A percentile compares a stretch with the other conserved stretches of the same genome.
Conservation (phyloP, 441 rosid genomes). For the California macrophylla region DNA sequence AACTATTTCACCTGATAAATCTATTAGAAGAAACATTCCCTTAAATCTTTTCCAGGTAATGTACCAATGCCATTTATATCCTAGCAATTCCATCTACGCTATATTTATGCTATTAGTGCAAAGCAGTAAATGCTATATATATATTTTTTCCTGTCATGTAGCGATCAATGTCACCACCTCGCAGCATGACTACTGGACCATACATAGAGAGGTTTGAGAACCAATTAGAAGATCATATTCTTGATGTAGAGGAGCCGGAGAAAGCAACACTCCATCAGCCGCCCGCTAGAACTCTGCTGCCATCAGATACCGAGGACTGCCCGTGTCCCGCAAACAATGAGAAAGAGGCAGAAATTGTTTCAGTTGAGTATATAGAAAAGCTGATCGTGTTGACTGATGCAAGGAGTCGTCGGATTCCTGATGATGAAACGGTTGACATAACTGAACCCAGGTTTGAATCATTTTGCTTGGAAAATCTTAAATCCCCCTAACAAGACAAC, state of each 20-base stretch:
- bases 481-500: constrained; percentile 29
- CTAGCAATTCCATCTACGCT: not conserved
- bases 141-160: constrained; percentile 16
- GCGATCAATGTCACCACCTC: constrained; percentile 31
- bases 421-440: constrained; percentile 73
- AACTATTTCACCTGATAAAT: constrained; percentile 57
- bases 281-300: constrained; percentile 18
- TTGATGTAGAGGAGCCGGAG: constrained; percentile 22
- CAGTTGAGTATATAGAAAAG: constrained; percentile 32
- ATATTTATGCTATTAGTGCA: not conserved
- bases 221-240: constrained; percentile 19
- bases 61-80: not conserved
- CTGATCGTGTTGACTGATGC: constrained; percentile 35
- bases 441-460: constrained; percentile 83
- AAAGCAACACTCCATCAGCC: constrained; percentile 10
- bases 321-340: not conserved
- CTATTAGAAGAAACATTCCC: constrained; percentile 55
- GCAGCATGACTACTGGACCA: constrained; percentile 20
- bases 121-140: not conserved
- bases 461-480: constrained; percentile 42
- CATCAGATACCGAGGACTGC: constrained; percentile 14
- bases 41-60: constrained; percentile 52
- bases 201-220: constrained; percentile 15
- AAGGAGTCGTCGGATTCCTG: constrained; percentile 35
- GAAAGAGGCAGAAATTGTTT: constrained; percentile 16